Percentiles rank a stretch among this genome's conserved stretches.
phyloP scores from a whole-genome alignment of 2,329 filamentous ascomycete species.

The Zymoseptoria ardabiliae region DNA sequence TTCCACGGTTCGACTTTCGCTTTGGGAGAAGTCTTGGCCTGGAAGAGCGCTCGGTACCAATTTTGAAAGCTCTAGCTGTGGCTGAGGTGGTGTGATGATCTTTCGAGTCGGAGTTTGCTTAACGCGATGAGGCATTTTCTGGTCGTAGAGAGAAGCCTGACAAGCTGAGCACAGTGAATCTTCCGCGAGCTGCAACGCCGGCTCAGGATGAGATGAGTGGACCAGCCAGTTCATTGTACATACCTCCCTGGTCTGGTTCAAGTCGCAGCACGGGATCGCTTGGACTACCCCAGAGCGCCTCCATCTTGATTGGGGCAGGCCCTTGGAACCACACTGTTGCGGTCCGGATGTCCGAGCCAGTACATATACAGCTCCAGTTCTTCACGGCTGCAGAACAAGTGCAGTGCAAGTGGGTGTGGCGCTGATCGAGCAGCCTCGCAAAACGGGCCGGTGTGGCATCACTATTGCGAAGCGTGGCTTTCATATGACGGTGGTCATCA shows the following conservation, averaged over 20 bases:
- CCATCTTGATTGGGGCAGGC: too few species aligned
- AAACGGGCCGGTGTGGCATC: background rate
- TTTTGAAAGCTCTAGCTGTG: background rate
- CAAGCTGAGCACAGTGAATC: background rate
- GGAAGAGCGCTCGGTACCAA: background rate
- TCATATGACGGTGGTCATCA: background rate
- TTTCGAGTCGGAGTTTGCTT: background rate
- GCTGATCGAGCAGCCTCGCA: background rate
- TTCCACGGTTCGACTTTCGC: background rate
- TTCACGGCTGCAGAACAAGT: background rate
- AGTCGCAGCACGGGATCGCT: too few species aligned
- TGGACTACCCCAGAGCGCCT: too few species aligned
- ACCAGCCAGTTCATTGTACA: too few species aligned
- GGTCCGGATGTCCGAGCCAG: too few species aligned
- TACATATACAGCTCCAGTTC: background rate
- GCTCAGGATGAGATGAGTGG: too few species aligned
- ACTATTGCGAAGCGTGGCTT: too few species aligned
- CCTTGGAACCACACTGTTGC: background rate
- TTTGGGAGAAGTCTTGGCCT: background rate
- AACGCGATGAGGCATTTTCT: background rate
- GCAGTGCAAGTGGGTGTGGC: background rate
- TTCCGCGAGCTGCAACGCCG: too few species aligned
- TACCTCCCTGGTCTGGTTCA: too few species aligned
- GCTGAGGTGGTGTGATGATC: background rate
- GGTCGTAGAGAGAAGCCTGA: background rate